Evolutionary conservation across 805 yeast genomes (phyloP).

Genomic region (Hanseniaspora lindneri): DNA sequence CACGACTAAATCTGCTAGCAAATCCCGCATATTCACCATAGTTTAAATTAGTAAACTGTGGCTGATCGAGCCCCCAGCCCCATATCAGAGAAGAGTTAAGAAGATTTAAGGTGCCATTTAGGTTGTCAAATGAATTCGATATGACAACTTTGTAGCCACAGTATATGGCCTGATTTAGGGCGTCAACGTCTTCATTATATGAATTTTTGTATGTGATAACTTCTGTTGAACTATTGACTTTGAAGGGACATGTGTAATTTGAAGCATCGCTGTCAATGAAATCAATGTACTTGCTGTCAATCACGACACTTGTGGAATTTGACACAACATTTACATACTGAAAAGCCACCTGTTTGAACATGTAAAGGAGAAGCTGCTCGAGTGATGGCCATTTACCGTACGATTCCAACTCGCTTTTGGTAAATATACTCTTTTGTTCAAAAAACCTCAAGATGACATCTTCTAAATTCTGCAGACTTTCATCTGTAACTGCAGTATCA

Average conservation of each 20-base stretch:
- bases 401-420: background rate
- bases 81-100: slow-evolving; percentile 37
- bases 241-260: slow-evolving; percentile 7
- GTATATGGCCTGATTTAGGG: slow-evolving; percentile 31
- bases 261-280: background rate
- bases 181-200: background rate
- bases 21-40: slow-evolving; percentile 20
- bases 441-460: background rate
- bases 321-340: slow-evolving; percentile 4
- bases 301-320: background rate
- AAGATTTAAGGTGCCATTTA: slow-evolving; percentile 27
- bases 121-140: slow-evolving; percentile 27
- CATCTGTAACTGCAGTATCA: background rate
- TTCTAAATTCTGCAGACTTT: background rate
- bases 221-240: background rate
- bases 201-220: background rate
- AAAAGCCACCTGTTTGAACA: background rate
- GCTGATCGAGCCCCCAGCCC: slow-evolving; percentile 65
- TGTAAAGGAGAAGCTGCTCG: background rate
- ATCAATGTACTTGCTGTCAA: background rate
- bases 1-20: slow-evolving; percentile 15
- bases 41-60: slow-evolving; percentile 25
- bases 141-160: slow-evolving; percentile 63
- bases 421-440: background rate
- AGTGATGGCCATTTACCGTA: slow-evolving; percentile 7